These are phyloP conservation scores for Dipodascus geniculatus DNA, from an alignment of 805 yeast genomes.

Conservation along the genomic window DNA sequence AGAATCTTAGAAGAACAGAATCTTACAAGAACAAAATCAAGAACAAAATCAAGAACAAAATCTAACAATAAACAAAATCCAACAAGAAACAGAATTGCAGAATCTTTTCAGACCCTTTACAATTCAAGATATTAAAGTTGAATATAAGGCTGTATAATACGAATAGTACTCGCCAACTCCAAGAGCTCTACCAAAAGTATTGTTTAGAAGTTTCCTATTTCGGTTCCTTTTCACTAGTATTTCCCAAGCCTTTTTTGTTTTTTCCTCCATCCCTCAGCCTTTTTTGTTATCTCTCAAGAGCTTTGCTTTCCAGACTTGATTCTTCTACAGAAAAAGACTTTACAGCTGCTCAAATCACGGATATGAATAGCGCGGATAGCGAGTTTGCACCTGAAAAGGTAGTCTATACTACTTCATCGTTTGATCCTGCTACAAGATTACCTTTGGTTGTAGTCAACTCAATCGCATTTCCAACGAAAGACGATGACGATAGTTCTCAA, in stretches of 20 bases:
- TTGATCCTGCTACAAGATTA: slow-evolving; percentile 53
- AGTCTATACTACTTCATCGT: slow-evolving; percentile 45
- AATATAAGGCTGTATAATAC: too few relatives aligned
- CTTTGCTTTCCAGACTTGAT: neutral
- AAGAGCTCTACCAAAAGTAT: neutral
- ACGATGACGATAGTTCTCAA: slow-evolving; percentile 33
- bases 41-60: too few relatives aligned
- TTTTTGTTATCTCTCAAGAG: slow-evolving; percentile 1
- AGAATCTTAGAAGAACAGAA: too few relatives aligned
- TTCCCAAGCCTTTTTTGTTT: neutral
- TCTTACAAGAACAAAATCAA: too few relatives aligned
- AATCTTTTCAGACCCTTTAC: too few relatives aligned
- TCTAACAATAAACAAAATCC: too few relatives aligned
- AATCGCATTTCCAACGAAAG: slow-evolving; percentile 58
- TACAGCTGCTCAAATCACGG: neutral
- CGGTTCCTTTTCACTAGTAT: neutral
- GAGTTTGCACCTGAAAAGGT: slow-evolving; percentile 25
- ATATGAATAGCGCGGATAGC: neutral
- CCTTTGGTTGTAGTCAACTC: slow-evolving; percentile 81
- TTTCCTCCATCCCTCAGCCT: neutral
- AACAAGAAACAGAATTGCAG: too few relatives aligned
- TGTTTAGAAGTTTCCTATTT: neutral
- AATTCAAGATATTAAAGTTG: too few relatives aligned
- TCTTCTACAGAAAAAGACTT: too few relatives aligned
- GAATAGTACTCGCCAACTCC: too few relatives aligned